These are phyloP conservation scores for Neoscytalidium dimidiatum DNA, from an alignment of 2,329 filamentous ascomycete genomes.

Conservation along the genomic window DNA sequence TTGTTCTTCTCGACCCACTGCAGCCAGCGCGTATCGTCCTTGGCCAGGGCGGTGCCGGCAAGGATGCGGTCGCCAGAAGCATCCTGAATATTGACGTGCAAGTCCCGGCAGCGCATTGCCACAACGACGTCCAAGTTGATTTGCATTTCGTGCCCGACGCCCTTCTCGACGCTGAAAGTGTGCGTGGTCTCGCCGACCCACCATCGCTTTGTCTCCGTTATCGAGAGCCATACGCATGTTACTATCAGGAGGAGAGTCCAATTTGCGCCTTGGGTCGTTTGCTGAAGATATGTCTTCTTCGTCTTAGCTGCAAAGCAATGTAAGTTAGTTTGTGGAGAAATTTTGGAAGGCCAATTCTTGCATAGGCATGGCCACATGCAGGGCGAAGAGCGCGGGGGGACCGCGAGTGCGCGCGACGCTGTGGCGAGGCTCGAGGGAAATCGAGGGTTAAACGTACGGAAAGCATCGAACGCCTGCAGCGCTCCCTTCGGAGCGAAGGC, in stretches of 20 bases:
- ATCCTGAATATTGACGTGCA: constrained; percentile 98
- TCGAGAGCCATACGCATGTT: constrained; percentile 73
- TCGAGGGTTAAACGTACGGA: constrained; percentile 65
- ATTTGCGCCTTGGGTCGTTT: constrained; percentile 83
- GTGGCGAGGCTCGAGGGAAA: background rate
- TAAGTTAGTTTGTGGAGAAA: background rate
- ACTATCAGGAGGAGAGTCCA: constrained; percentile 84
- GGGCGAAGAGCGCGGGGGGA: background rate
- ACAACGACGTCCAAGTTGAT: constrained; percentile 96
- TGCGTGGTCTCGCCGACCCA: constrained; percentile 82
- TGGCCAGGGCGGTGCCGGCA: constrained; percentile 71
- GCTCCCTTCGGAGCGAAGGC: constrained; percentile 70
- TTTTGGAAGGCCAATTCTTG: background rate
- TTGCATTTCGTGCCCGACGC: constrained; percentile 82
- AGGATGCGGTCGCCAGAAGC: constrained; percentile 89
- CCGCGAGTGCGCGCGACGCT: background rate
- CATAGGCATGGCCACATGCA: background rate
- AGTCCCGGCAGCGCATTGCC: constrained; percentile 79
- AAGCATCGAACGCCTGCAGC: constrained; percentile 87
- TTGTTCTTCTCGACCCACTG: constrained; percentile 76
- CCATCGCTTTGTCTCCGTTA: constrained; percentile 79
- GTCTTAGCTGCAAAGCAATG: constrained; percentile 71
- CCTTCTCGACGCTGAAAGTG: constrained; percentile 91
- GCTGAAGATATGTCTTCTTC: constrained; percentile 87
- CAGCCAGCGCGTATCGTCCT: constrained; percentile 76